A percentile compares a stretch with the other conserved stretches of the same genome.
phyloP scores from a whole-genome alignment of 805 yeast species.

The Yarrowia hollandica region DNA sequence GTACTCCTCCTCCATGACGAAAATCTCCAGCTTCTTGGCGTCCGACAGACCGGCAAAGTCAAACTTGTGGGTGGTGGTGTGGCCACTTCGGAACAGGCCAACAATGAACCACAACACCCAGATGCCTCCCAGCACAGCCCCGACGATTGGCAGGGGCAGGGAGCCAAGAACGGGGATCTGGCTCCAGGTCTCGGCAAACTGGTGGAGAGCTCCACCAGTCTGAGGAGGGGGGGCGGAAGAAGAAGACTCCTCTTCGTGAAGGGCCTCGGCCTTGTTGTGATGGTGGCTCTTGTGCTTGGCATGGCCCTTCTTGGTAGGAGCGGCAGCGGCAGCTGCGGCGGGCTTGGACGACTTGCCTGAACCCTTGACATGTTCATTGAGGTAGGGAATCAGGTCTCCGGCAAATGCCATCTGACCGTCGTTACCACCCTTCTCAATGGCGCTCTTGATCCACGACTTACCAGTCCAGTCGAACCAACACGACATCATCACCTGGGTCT shows the following conservation, averaged over 20 bases:
- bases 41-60: constrained; percentile 33
- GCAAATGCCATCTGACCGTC: constrained; percentile 76
- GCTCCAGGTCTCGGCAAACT: constrained; percentile 22
- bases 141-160: constrained; percentile 2
- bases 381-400: constrained; percentile 48
- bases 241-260: not conserved
- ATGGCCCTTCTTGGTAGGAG: constrained; percentile 28
- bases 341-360: constrained; percentile 11
- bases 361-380: constrained; percentile 40
- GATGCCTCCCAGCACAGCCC: constrained; percentile 13
- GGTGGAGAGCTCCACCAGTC: constrained; percentile 12
- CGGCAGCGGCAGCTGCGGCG: constrained; percentile 13
- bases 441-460: constrained; percentile 84
- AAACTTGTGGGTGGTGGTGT: constrained; percentile 18
- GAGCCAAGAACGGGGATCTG: constrained; percentile 20
- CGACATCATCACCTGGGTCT: constrained; percentile 62
- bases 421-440: constrained; percentile 80
- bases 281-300: constrained; percentile 29
- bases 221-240: not conserved
- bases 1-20: constrained; percentile 52
- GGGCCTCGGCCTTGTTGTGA: constrained; percentile 31
- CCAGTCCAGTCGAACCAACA: constrained; percentile 87
- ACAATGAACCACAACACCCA: constrained; percentile 25
- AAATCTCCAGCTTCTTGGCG: constrained; percentile 34
- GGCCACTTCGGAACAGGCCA: constrained; percentile 13